Evolutionary conservation across 1,284 basidiomycete genomes (phyloP).

Genomic region (Sporisorium reilianum): DNA sequence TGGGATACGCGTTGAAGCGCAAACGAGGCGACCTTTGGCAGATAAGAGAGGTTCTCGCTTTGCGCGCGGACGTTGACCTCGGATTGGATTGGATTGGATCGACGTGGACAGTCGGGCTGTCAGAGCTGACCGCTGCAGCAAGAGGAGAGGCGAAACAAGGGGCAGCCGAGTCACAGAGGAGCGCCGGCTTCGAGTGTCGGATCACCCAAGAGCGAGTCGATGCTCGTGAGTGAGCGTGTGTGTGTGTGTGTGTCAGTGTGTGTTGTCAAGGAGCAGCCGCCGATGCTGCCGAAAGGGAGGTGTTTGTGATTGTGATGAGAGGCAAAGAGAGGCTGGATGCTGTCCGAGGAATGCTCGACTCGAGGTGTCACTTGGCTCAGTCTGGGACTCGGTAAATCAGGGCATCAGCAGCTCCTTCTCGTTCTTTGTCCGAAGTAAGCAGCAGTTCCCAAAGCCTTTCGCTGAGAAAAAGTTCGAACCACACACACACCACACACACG

Average conservation of each 20-base stretch:
- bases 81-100: background rate
- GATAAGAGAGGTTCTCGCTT: background rate
- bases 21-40: background rate
- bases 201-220: background rate
- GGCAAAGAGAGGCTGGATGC: background rate
- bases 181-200: background rate
- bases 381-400: conserved; percentile 27
- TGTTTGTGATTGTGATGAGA: background rate
- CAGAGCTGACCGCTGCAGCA: background rate
- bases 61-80: conserved; percentile 8
- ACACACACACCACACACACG: no score
- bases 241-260: background rate
- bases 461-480: background rate
- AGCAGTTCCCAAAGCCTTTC: conserved; percentile 26
- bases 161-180: background rate
- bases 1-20: background rate
- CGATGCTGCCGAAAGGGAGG: background rate
- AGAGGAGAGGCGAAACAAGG: background rate
- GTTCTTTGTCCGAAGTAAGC: conserved; percentile 27
- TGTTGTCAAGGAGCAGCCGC: background rate
- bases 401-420: conserved; percentile 4
- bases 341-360: background rate
- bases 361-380: background rate
- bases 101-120: background rate
- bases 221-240: background rate